Evolutionary conservation across 768 basidiomycete genomes (phyloP).

Genomic region (Coprinellus aureogranulatus): DNA sequence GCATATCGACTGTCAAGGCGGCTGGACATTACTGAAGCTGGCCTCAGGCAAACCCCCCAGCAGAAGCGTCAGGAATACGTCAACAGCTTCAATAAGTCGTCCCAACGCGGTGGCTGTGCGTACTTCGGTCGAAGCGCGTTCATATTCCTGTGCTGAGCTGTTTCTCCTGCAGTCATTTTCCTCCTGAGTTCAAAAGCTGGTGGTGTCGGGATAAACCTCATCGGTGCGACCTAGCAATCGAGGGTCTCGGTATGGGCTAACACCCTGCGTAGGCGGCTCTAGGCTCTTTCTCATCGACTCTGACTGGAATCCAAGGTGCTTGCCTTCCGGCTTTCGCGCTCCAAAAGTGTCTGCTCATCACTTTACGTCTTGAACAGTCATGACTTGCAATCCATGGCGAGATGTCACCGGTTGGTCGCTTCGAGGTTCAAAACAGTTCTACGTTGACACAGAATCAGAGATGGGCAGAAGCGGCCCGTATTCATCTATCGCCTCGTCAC

Average conservation of each 20-base stretch:
- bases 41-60: constrained; percentile 64
- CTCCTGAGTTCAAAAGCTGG: constrained; percentile 91
- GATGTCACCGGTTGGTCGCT: constrained; percentile 75
- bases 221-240: constrained; percentile 44
- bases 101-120: constrained; percentile 70
- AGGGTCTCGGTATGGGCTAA: background rate
- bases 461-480: constrained; percentile 91
- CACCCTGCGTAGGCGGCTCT: constrained; percentile 57
- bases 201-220: constrained; percentile 90
- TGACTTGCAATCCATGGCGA: constrained; percentile 96
- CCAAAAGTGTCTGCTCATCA: background rate
- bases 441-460: too few species aligned
- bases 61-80: constrained; percentile 84
- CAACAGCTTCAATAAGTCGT: constrained; percentile 80
- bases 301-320: constrained; percentile 90
- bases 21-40: constrained; percentile 1
- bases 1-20: constrained; percentile 9
- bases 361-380: constrained; percentile 40
- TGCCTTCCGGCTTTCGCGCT: background rate
- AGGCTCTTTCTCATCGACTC: constrained; percentile 83
- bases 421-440: too few species aligned
- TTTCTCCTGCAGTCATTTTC: constrained; percentile 65
- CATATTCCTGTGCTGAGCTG: background rate
- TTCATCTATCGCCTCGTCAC: constrained; percentile 88
- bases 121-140: constrained; percentile 5